phyloP scores from a whole-genome alignment of 163 green algal species.

The Scenedesmus sp. region DNA sequence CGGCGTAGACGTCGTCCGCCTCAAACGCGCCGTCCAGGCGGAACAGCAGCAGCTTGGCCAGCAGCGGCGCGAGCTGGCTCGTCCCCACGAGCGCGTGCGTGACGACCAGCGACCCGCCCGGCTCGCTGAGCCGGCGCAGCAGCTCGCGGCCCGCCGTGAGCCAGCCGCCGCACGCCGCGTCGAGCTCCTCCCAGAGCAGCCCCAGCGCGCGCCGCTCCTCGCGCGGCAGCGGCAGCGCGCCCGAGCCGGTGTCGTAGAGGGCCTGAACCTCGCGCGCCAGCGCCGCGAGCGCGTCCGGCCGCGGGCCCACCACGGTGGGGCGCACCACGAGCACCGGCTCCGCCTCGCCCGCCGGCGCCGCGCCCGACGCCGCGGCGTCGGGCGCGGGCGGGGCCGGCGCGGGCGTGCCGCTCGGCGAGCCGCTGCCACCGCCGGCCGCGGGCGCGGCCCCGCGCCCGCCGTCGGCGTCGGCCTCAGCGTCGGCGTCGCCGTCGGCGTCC shows the following conservation, averaged over 20 bases:
- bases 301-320: conserved; percentile 12
- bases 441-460: too few relatives aligned
- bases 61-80: conserved; percentile 42
- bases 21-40: conserved; percentile 32
- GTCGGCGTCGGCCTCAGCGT: too few relatives aligned
- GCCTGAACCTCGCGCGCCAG: conserved; percentile 11
- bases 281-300: conserved; percentile 4
- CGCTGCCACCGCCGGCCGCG: too few relatives aligned
- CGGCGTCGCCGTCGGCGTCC: too few relatives aligned
- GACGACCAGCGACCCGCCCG: conserved; percentile 2
- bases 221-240: conserved; percentile 24
- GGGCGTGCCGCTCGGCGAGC: too few relatives aligned
- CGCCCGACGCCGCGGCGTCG: too few relatives aligned
- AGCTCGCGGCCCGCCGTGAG: not conserved
- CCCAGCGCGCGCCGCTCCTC: not conserved
- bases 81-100: conserved; percentile 44
- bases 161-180: conserved; percentile 30
- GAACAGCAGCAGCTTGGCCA: conserved; percentile 45
- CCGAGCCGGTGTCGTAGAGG: conserved; percentile 37
- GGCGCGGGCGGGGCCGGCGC: too few relatives aligned
- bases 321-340: conserved; percentile 27
- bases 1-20: conserved; percentile 1
- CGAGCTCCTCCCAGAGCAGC: conserved; percentile 26
- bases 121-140: not conserved
- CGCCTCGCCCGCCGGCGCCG: too few relatives aligned